Evolutionary conservation across 495 filamentous ascomycete genomes (phyloP).

Genomic region (Penicillium lagena): DNA sequence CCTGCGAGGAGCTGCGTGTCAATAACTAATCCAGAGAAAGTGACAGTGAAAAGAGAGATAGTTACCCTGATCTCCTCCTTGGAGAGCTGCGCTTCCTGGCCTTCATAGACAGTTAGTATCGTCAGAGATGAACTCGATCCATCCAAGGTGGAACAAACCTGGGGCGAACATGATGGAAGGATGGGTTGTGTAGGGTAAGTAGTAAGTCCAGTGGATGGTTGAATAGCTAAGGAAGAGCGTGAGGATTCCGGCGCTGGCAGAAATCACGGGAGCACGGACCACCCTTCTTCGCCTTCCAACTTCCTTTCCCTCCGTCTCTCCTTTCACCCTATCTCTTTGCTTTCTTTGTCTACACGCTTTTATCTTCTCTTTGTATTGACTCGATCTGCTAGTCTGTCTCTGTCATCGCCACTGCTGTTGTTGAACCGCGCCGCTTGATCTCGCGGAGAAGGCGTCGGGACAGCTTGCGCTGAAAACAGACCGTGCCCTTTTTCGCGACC

Average conservation of each 20-base stretch:
- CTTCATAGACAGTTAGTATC: conserved; percentile 6
- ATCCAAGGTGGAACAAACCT: conserved; percentile 17
- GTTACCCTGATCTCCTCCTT: conserved; percentile 42
- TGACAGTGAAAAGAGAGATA: background rate
- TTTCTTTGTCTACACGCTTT: background rate
- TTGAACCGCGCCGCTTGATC: background rate
- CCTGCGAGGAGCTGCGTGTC: conserved; percentile 21
- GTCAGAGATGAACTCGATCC: background rate
- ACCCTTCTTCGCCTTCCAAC: conserved; percentile 16
- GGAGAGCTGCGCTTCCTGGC: conserved; percentile 37
- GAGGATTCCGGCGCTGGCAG: conserved; percentile 1
- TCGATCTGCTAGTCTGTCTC: background rate
- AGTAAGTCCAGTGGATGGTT: background rate
- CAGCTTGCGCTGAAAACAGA: conserved; percentile 5
- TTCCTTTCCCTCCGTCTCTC: conserved; percentile 6
- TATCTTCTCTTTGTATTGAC: background rate
- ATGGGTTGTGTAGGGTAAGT: background rate
- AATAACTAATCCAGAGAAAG: background rate
- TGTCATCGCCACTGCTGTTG: background rate
- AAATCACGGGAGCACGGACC: conserved; percentile 31
- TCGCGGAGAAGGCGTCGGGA: conserved; percentile 8
- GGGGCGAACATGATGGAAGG: conserved; percentile 39
- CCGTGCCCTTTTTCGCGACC: conserved; percentile 8
- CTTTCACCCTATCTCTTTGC: conserved; percentile 6
- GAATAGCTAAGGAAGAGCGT: background rate